Conservation (phyloP, 1,139 yeast species). For the Candida tunisiensis region DNA sequence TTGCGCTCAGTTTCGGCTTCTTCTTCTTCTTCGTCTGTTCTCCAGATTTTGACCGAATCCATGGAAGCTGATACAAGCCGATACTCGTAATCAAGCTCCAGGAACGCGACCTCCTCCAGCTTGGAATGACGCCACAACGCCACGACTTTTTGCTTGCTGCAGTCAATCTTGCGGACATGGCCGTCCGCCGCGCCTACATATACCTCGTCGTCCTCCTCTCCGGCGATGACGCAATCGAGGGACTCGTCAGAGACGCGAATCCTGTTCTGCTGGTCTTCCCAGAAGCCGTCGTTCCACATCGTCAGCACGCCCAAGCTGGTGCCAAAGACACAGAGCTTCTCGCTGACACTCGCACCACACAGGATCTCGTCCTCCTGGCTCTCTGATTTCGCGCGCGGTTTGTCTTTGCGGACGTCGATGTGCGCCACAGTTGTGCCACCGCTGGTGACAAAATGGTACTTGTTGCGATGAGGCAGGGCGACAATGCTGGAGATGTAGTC, state of each 20-base stretch:
- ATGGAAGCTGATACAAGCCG: slow-evolving; percentile 69
- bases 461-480: slow-evolving; percentile 34
- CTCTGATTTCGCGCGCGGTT: slow-evolving; percentile 39
- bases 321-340: slow-evolving; percentile 53
- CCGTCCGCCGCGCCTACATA: slow-evolving; percentile 88
- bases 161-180: slow-evolving; percentile 48
- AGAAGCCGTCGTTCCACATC: slow-evolving; percentile 51
- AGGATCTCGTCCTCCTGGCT: slow-evolving; percentile 89
- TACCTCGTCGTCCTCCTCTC: slow-evolving; percentile 55
- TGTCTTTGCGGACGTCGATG: slow-evolving; percentile 62
- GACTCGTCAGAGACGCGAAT: slow-evolving; percentile 60
- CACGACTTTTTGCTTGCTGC: slow-evolving; percentile 42
- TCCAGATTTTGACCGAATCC: slow-evolving; percentile 70
- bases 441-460: slow-evolving; percentile 65
- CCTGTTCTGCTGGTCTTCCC: slow-evolving; percentile 66
- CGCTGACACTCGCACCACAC: slow-evolving; percentile 46
- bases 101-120: slow-evolving; percentile 49
- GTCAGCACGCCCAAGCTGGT: slow-evolving; percentile 92
- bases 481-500: slow-evolving; percentile 53
- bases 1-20: slow-evolving; percentile 5
- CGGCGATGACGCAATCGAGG: slow-evolving; percentile 60
- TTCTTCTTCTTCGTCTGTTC: slow-evolving; percentile 8
- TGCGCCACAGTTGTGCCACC: slow-evolving; percentile 76
- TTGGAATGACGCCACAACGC: slow-evolving; percentile 53
- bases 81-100: slow-evolving; percentile 71